Base-by-base conservation (phyloP, 148 eudicot species). In the Arctostaphylos glauca region DNA sequence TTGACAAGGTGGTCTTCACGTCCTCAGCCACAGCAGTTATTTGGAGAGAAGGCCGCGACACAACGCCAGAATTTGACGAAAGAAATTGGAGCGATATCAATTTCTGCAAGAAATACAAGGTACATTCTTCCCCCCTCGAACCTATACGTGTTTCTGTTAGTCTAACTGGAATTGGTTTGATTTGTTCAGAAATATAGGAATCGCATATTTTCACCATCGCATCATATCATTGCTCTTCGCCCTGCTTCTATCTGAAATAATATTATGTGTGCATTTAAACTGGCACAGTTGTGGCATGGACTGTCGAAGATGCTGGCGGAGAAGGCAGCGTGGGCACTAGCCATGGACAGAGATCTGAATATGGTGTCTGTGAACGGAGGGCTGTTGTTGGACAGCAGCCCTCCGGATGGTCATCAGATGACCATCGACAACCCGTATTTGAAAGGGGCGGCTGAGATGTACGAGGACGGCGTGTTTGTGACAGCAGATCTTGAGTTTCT, bases 371-470 rank as follows among this genome's bases (percentile, higher is more conserved):
- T 90, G 12, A 91, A 91, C 52, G 89, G 81, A 64, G 94, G 94
- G 54, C 49, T 91, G 79, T 56, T 91, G 50, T 66, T 88, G 76
- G 66, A 52, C 43, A 66, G 15, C 44, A 66, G 71, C 43, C 38
- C 60, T 18, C 87, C 86, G 5, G 86, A 21, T 5, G 74, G 48
- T 46, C 14, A 88, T 62, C 78, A 6, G 5, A 7, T 86, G 73
- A 81, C 78, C 80, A 80, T 86, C 73, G 83, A 75, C 55, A 80
- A 90, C 14, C 90, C 94, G 6, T 91, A 91, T 46, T 73, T 91
- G 71, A 87, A 88, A 85, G 94, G 94, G 21, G 92, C 95, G 3
- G 91, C 95, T 38, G 93, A 92, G 86, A 92, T 92, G 95, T 92
- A 87, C 47, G 89, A 89, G 82, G 89, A 90, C 13, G 95, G 95